These are phyloP conservation scores for Colletotrichum orchidophilum DNA, from an alignment of 2,329 filamentous ascomycete genomes.

Conservation along the genomic window DNA sequence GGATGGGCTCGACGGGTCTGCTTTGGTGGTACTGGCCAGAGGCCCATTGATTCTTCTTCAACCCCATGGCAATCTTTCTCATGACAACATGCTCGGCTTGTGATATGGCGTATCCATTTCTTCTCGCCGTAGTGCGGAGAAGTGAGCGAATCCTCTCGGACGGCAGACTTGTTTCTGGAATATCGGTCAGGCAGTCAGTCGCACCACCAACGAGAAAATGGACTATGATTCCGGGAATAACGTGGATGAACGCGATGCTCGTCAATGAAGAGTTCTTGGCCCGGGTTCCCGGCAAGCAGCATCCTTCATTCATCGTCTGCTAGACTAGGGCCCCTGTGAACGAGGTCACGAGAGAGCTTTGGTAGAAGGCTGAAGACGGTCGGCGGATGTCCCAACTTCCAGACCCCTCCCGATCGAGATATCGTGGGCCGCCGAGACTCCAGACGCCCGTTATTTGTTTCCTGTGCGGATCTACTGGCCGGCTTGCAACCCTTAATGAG, in stretches of 20 bases:
- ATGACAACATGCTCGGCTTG: background rate
- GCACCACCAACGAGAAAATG: background rate
- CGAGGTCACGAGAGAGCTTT: background rate
- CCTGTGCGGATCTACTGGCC: background rate
- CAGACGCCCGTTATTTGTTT: background rate
- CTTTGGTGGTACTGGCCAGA: constrained; percentile 59
- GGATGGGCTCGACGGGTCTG: constrained; percentile 48
- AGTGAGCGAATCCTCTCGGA: background rate
- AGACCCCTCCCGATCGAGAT: background rate
- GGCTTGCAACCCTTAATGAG: background rate
- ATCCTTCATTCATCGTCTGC: background rate
- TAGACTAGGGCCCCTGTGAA: background rate
- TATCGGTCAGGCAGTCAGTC: background rate
- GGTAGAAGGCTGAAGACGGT: background rate
- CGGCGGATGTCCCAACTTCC: background rate
- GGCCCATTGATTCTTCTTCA: background rate
- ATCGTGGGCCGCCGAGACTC: background rate
- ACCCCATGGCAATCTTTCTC: background rate
- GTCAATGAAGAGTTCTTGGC: background rate
- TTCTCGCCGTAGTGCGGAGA: background rate
- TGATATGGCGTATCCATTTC: background rate
- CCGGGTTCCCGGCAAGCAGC: background rate
- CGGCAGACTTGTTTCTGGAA: background rate
- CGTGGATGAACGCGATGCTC: background rate
- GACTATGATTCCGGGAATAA: background rate